Conservation (phyloP, 371 early-diverging fungal species). For the Mortierella sp. region DNA sequence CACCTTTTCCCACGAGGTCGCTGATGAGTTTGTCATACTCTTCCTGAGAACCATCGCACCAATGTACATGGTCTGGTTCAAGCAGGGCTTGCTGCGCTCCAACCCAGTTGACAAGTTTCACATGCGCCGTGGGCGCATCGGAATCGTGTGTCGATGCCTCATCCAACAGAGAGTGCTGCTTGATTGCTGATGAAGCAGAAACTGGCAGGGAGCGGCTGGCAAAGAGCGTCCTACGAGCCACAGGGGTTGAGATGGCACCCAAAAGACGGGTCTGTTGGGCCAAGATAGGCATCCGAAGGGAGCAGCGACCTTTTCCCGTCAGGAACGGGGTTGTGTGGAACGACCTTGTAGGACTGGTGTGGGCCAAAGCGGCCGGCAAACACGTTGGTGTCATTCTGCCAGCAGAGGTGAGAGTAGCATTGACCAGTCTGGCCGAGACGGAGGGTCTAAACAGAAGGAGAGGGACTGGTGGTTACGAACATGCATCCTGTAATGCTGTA, state of each 20-base stretch:
- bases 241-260: constrained; percentile 39
- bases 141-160: constrained; percentile 4
- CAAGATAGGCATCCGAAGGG: constrained; percentile 5
- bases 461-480: neutral
- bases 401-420: constrained; percentile 1
- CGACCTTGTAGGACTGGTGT: constrained; percentile 3
- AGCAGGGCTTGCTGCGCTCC: constrained; percentile 39
- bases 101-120: constrained; percentile 43
- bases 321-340: constrained; percentile 24
- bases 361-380: neutral
- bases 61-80: constrained; percentile 49
- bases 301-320: constrained; percentile 6
- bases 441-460: constrained; percentile 17
- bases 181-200: constrained; percentile 32
- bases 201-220: constrained; percentile 38
- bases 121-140: constrained; percentile 29
- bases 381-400: neutral
- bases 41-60: constrained; percentile 55
- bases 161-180: constrained; percentile 20
- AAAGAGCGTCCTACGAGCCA: constrained; percentile 37
- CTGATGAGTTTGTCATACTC: constrained; percentile 36
- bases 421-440: constrained; percentile 24
- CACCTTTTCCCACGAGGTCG: constrained; percentile 61
- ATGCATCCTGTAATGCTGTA: too few relatives aligned
- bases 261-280: constrained; percentile 23